Percentiles rank a stretch among this genome's conserved stretches.
phyloP scores from a whole-genome alignment of 2,329 filamentous ascomycete genomes.

The Chrysoporthe deuterocubensis region DNA sequence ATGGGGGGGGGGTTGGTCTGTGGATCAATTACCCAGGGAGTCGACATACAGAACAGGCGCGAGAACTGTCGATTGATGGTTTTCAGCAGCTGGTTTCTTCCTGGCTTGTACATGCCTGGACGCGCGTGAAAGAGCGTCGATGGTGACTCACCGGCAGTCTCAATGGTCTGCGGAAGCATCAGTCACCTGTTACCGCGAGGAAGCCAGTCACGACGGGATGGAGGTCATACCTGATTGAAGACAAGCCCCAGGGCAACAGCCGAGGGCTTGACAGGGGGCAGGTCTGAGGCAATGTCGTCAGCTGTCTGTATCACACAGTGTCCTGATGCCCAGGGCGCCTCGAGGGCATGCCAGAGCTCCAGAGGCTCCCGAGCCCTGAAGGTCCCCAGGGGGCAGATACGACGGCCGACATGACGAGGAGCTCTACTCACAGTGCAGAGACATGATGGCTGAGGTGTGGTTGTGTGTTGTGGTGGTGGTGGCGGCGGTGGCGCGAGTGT shows the following conservation, averaged over 20 bases:
- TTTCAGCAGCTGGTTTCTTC: not conserved
- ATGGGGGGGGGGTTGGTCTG: not conserved
- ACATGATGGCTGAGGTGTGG: constrained; percentile 46
- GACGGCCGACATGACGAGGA: constrained; percentile 8
- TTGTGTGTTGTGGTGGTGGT: not conserved
- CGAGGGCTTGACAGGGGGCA: constrained; percentile 88
- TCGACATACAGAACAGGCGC: constrained; percentile 16
- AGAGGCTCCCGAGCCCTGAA: not conserved
- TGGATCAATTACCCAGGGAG: not conserved
- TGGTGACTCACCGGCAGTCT: constrained; percentile 21
- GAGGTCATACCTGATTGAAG: constrained; percentile 77
- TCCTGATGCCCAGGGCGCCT: not conserved
- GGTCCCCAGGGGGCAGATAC: not conserved
- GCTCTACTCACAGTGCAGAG: constrained; percentile 59
- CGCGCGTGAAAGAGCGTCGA: not conserved
- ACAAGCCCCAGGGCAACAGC: constrained; percentile 94
- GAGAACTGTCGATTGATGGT: constrained; percentile 26
- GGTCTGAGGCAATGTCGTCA: constrained; percentile 46
- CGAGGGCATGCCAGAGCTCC: not conserved
- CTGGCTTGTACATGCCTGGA: not conserved
- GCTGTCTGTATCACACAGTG: constrained; percentile 15
- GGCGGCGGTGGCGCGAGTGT: no score
- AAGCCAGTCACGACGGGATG: not conserved
- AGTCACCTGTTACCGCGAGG: not conserved
- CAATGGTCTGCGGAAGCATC: constrained; percentile 5